These are phyloP conservation scores for Zoysia matrella DNA, from an alignment of 202 grass and related monocot genomes.

Conservation along the genomic window DNA sequence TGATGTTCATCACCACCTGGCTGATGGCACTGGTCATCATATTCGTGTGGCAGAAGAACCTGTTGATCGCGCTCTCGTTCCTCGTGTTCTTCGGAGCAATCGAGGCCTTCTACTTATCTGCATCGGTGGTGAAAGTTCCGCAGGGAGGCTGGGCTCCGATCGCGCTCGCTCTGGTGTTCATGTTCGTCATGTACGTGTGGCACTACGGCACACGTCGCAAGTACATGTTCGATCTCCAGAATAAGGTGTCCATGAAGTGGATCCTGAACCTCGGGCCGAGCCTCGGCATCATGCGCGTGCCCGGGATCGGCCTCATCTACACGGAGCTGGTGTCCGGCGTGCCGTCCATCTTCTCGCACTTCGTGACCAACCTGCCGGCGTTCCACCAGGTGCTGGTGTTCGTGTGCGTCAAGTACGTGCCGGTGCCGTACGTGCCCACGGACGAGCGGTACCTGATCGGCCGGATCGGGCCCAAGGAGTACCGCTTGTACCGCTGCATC, in stretches of 20 bases:
- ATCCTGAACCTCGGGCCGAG: slow-evolving; percentile 79
- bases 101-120: slow-evolving; percentile 62
- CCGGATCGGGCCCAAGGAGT: slow-evolving; percentile 68
- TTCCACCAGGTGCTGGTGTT: slow-evolving; percentile 87
- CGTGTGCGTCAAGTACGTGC: slow-evolving; percentile 78
- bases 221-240: slow-evolving; percentile 77
- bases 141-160: slow-evolving; percentile 81
- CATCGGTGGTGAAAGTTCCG: slow-evolving; percentile 67
- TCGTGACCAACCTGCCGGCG: slow-evolving; percentile 85
- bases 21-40: slow-evolving; percentile 79
- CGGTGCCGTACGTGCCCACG: slow-evolving; percentile 59
- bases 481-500: slow-evolving; percentile 87
- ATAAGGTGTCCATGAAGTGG: slow-evolving; percentile 91
- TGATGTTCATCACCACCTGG: slow-evolving; percentile 82
- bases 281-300: slow-evolving; percentile 80
- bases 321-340: slow-evolving; percentile 78
- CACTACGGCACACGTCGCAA: slow-evolving; percentile 73
- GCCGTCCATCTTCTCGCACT: slow-evolving; percentile 84
- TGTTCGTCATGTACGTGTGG: slow-evolving; percentile 83
- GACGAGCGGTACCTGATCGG: slow-evolving; percentile 84
- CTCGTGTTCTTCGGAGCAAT: slow-evolving; percentile 66
- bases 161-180: slow-evolving; percentile 59
- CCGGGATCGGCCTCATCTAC: slow-evolving; percentile 85
- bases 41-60: slow-evolving; percentile 72
- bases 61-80: slow-evolving; percentile 52